Conservation (phyloP, 371 early-diverging fungal species). For the Apophysomyces trapeziformis region DNA sequence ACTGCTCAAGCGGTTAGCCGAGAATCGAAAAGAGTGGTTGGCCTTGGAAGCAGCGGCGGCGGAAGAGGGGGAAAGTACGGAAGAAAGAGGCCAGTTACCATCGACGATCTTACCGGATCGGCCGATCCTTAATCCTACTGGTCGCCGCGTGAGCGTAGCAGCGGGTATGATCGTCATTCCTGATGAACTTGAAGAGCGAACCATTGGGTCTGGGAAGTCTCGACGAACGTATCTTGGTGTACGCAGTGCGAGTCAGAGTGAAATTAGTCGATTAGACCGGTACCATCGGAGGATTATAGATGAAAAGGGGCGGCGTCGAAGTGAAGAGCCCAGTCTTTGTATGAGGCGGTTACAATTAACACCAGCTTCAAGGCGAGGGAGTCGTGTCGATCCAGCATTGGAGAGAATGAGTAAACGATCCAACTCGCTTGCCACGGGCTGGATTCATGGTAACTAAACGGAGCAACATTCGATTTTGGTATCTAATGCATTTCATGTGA, state of each 20-base stretch:
- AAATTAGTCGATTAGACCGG: conserved; percentile 16
- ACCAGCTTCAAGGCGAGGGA: conserved; percentile 2
- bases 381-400: conserved; percentile 2
- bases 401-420: conserved; percentile 4
- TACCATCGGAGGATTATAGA: conserved; percentile 17
- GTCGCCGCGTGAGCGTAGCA: conserved; percentile 60
- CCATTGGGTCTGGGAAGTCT: conserved; percentile 37
- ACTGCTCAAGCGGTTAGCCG: conserved; percentile 36
- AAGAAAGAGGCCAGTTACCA: conserved; percentile 29
- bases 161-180: conserved; percentile 61
- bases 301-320: conserved; percentile 33
- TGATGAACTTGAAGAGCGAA: conserved; percentile 51
- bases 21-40: conserved; percentile 48
- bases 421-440: conserved; percentile 5
- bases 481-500: too few species aligned
- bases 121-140: conserved; percentile 46
- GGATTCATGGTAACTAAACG: neutral
- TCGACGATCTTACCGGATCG: conserved; percentile 39
- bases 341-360: conserved; percentile 20
- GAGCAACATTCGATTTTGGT: neutral
- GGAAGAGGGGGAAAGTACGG: conserved; percentile 3
- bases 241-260: conserved; percentile 48
- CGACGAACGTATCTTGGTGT: conserved; percentile 47
- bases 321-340: conserved; percentile 43
- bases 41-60: conserved; percentile 22